Conservation (phyloP, 2,329 filamentous ascomycete genomes). For the Pestalotiopsis sp. region DNA sequence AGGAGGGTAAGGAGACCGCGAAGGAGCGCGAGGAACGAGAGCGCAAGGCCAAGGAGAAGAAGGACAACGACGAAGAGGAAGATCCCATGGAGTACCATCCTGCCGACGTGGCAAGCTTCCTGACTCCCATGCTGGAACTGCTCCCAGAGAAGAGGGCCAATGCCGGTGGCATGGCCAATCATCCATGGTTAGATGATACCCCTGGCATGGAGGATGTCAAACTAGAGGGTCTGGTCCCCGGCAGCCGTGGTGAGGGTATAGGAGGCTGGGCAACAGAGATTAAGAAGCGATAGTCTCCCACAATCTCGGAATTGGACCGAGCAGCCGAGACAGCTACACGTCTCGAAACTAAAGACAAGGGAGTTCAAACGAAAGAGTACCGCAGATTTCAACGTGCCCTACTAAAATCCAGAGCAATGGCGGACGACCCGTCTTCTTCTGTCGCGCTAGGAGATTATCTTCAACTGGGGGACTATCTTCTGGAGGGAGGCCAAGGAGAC, state of each 20-base stretch:
- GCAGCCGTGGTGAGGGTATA: conserved; percentile 86
- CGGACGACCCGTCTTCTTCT: too few relatives aligned
- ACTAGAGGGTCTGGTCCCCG: conserved; percentile 74
- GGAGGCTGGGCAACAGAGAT: conserved; percentile 92
- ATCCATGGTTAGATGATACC: conserved; percentile 81
- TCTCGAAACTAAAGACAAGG: neutral
- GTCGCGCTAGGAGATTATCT: too few relatives aligned
- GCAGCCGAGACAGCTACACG: neutral
- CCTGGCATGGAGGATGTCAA: conserved; percentile 84
- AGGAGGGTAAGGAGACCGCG: conserved; percentile 71
- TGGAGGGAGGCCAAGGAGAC: too few relatives aligned
- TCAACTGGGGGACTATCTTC: too few relatives aligned
- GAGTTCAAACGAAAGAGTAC: neutral
- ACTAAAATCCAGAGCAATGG: too few relatives aligned
- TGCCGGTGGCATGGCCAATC: conserved; percentile 91
- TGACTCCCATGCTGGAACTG: conserved; percentile 89
- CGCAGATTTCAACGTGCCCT: neutral
- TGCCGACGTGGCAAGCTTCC: conserved; percentile 70
- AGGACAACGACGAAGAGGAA: conserved; percentile 34
- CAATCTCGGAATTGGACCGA: neutral
- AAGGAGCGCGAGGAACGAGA: conserved; percentile 35
- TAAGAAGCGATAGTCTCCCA: conserved; percentile 56
- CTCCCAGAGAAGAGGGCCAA: conserved; percentile 88
- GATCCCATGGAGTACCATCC: conserved; percentile 34
- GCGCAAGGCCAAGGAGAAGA: conserved; percentile 42